A percentile compares a stretch with the other conserved stretches of the same genome.
Conservation (phyloP, 768 basidiomycete species). For the Tylopilus felleus region DNA sequence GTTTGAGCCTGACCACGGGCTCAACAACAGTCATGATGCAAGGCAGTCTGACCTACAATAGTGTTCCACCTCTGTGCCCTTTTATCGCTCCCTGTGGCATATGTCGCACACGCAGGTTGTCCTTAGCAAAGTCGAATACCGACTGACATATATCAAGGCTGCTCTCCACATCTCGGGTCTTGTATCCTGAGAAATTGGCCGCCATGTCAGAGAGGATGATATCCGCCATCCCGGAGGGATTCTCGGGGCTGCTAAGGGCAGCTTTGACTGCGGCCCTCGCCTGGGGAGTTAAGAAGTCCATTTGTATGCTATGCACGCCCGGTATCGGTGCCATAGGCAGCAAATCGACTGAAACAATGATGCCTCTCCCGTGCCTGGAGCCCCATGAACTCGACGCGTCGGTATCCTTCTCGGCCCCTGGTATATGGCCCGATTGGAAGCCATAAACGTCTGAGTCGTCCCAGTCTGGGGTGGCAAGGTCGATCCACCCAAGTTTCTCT, state of each 20-base stretch:
- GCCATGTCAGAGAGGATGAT: conserved; percentile 91
- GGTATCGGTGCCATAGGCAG: conserved; percentile 68
- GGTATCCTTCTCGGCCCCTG: not conserved
- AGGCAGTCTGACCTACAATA: conserved; percentile 45
- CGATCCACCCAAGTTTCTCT: conserved; percentile 53
- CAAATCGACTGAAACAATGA: conserved; percentile 78
- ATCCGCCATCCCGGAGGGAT: conserved; percentile 54
- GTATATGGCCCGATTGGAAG: not conserved
- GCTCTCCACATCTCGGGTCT: conserved; percentile 57
- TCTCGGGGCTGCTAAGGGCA: conserved; percentile 31
- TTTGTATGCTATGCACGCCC: conserved; percentile 70
- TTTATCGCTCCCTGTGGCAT: conserved; percentile 39
- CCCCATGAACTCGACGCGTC: conserved; percentile 19
- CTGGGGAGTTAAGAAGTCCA: conserved; percentile 67
- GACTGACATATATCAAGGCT: conserved; percentile 73
- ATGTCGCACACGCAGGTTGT: conserved; percentile 47
- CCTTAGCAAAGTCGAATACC: conserved; percentile 64
- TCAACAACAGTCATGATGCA: not conserved
- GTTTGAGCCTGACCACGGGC: conserved; percentile 60
- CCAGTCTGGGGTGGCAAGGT: conserved; percentile 2
- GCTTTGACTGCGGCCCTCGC: conserved; percentile 46
- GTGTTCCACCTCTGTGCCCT: conserved; percentile 38
- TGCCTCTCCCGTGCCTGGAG: conserved; percentile 25
- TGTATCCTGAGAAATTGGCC: conserved; percentile 73
- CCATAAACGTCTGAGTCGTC: not conserved